Evolutionary conservation across 1,284 basidiomycete species (phyloP), one percentile per base, ranked within the genome.

Genomic region (Serendipita sp.): DNA sequence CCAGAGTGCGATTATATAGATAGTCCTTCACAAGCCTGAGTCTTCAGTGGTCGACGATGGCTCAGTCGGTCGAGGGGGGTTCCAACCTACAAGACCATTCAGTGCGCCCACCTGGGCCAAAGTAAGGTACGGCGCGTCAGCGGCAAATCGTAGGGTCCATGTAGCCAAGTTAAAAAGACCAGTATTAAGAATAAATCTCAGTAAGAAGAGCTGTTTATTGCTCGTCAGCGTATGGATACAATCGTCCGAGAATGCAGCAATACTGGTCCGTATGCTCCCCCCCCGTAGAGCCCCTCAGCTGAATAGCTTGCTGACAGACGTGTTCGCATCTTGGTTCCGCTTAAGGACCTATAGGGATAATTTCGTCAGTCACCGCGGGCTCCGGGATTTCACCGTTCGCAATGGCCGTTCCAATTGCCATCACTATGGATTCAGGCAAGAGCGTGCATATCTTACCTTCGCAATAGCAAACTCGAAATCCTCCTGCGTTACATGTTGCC

Each of bases 391-490:
- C 60, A 47, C 61, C 38, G 45, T 13, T 61, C 44, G 8, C n/a
- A 35, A 38, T n/a, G 42, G 45, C 64, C 29, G 32, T 60, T 62
- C 44, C 44, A 30, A 12, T 30, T 6, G 45, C 34, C 35, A 50
- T 30, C 3, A 58, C 53, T 45, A 35, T n/a, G 49, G 15, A 8
- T 4, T 30, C 3, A 60, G 3, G 38, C 38, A 45, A 17, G 42
- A 44, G 12, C 12, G 12, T 12, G 17, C 2, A 60, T 58, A 43
- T 72, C 75, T 8, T 67, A 87, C 80, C 83, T 98, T 99, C 3
- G 93, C 92, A 13, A 99, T 88, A 41, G 94, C 94, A 76, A 98
- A 93, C 78, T 97, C 94, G 70, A 99, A 98, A 73, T 99, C 95
- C 70, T 98, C 95, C 74, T 98, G 93, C 1, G 93, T 95, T 58